Conservation (phyloP, 768 basidiomycete genomes). For the Pholiota conissans region DNA sequence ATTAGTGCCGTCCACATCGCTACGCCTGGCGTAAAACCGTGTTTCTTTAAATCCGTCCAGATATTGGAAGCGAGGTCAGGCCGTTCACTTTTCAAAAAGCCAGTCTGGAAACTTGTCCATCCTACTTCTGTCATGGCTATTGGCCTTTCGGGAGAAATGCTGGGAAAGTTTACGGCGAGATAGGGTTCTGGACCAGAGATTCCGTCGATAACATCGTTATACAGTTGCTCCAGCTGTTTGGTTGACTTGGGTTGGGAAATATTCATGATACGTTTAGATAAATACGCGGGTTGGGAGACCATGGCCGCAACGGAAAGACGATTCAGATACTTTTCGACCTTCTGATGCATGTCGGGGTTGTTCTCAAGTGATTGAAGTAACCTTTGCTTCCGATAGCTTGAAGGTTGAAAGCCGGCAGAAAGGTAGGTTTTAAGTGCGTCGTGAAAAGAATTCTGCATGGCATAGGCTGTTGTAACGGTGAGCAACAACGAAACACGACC, state of each 20-base stretch:
- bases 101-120: constrained; percentile 68
- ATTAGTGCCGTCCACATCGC: constrained; percentile 74
- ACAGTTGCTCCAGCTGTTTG: constrained; percentile 43
- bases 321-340: constrained; percentile 43
- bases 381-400: constrained; percentile 29
- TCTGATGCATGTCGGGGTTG: constrained; percentile 35
- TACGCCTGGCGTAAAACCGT: constrained; percentile 50
- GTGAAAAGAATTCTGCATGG: constrained; percentile 57
- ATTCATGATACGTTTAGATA: constrained; percentile 51
- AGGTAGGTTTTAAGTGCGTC: constrained; percentile 49
- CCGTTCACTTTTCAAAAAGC: constrained; percentile 57
- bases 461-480: constrained; percentile 59
- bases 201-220: constrained; percentile 49
- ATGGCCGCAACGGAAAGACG: constrained; percentile 53
- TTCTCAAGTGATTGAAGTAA: constrained; percentile 40
- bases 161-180: constrained; percentile 44
- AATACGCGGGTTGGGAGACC: constrained; percentile 46
- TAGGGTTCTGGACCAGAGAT: constrained; percentile 53
- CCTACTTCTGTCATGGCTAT: constrained; percentile 50
- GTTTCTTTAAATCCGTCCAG: constrained; percentile 65
- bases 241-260: constrained; percentile 37
- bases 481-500: constrained; percentile 45
- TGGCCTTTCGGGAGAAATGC: constrained; percentile 30
- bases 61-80: constrained; percentile 59
- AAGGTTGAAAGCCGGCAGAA: constrained; percentile 35